Percentiles rank a stretch among this genome's conserved stretches.
phyloP scores from a whole-genome alignment of 805 yeast species.

The Hanseniaspora vineae region DNA sequence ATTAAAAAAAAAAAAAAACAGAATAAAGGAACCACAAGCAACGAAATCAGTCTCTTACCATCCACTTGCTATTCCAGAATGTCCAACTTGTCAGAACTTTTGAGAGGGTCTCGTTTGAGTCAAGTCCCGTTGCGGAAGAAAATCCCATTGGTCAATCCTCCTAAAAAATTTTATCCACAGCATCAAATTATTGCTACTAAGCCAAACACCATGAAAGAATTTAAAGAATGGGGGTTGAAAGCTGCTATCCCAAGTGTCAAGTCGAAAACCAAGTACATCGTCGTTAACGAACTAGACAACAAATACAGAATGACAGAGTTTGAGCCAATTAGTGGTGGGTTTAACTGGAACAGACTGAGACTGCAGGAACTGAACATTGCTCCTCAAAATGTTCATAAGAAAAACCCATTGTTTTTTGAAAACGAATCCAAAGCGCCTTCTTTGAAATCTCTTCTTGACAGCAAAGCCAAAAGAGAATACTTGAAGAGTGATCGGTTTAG shows the following conservation, averaged over 20 bases:
- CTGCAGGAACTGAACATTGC: constrained; percentile 55
- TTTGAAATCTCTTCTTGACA: neutral
- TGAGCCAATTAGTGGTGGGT: constrained; percentile 44
- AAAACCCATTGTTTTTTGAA: constrained; percentile 24
- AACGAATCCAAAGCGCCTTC: constrained; percentile 1
- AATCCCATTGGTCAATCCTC: constrained; percentile 7
- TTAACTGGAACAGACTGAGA: constrained; percentile 46
- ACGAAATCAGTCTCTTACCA: no score
- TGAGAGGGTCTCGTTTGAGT: constrained; percentile 5
- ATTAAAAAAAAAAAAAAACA: no score
- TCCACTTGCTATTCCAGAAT: neutral
- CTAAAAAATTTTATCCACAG: constrained; percentile 33
- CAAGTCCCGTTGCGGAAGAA: constrained; percentile 1
- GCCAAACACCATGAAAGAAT: constrained; percentile 38
- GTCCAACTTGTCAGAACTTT: constrained; percentile 2
- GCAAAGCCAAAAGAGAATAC: neutral
- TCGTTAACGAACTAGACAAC: constrained; percentile 55
- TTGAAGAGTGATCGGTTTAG: constrained; percentile 23
- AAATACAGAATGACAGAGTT: constrained; percentile 57
- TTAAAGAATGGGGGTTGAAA: constrained; percentile 72
- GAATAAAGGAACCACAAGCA: neutral
- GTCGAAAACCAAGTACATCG: constrained; percentile 44
- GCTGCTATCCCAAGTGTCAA: constrained; percentile 47
- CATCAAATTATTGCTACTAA: constrained; percentile 66
- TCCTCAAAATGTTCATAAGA: constrained; percentile 15